Base-by-base conservation (phyloP, 768 basidiomycete genomes). In the Strobilomyces dryophilus region DNA sequence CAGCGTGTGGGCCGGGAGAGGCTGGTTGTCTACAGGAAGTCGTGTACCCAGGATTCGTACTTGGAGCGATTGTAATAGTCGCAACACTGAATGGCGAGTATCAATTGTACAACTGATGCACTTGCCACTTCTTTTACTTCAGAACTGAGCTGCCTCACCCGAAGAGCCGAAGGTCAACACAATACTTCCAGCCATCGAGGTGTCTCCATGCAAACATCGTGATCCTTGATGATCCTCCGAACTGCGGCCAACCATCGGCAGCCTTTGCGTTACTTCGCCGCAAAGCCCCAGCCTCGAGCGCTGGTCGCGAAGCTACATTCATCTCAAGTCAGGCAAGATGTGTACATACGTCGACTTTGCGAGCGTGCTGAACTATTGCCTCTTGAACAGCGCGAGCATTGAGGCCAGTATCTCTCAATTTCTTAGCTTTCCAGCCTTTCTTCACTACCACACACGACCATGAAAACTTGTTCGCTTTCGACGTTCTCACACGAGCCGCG, bases 381-480 rank as follows among this genome's bases (percentile, higher is more conserved):
- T 12, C 66, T 87, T 24, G 76, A 84, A 56, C 24, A 42, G 24
- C 15, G 35, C 54, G 36, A 36, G 49, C 20, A 34, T 43, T 31
- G 48, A 51, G 35, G 52, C 49, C 1, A 47, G 56, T n/a, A 57
- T 66, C 31, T 56, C 59, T 8, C 50, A 41, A 43, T 35, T 49
- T 18, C 49, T 47, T 17, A 51, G 17, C 73, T 73, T 56, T 26
- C 12, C 75, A 78, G 20, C 77, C 75, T 4, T 78, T 87, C 59
- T 82, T 85, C 15, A 84, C 82, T 8, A 65, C 79, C 18, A 81
- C 85, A 90, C 68, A 86, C 83, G 17, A 81, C 81, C 43, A 71
- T 93, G 56, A 5, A 83, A 80, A 59, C 77, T 92, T 64, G 78
- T 92, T 6, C 81, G 77, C 84, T 1, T 92, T 91, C 61, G 90